Evolutionary conservation across 306 rosid genomes (phyloP), one percentile per base, ranked within the genome.

Genomic region (Cicer cuneatum): DNA sequence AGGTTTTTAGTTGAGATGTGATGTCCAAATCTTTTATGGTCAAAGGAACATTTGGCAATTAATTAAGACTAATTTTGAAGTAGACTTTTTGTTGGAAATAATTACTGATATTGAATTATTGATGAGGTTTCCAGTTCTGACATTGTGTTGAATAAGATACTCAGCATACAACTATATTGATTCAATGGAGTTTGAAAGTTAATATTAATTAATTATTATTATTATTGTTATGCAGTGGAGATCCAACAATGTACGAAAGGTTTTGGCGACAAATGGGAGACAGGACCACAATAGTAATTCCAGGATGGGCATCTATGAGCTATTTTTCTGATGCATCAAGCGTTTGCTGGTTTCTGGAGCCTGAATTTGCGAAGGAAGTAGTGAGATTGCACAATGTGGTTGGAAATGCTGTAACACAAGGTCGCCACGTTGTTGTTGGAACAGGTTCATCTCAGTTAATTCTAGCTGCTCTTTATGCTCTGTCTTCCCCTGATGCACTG

Each of bases 361-460:
- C 93, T 0, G 97, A 86, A 73, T 77, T 93, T 33, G 85, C 81
- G 0, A 82, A 65, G 47, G 90, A 93, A 78, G 83, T 93, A 12
- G 80, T 85, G 57, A 80, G 98, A 66, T 62, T 93, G 64, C 98
- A 93, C 74, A 80, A 57, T 2, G 89, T 85, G 39, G 97, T 90
- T 1, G 97, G 93, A 0, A 94, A 94, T 69, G 99, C 99, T 0
- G 84, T 78, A 4, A 90, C 97, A 1, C 84, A 90, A 37, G 92
- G 87, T 7, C 90, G 89, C 6, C 86, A 90, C 43, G 52, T 92
- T 70, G 93, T 94, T 19, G 96, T 94, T 12, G 99, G 99, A 12
- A 94, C 97, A 2, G 99, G 99, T 61, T 94, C 99, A 10, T 92
- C 98, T 18, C 99, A 94, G 86, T 91, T 94, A 16, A 75, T 71